Evolutionary conservation across 768 basidiomycete species (phyloP).

Genomic region (Boletus subparvulus): DNA sequence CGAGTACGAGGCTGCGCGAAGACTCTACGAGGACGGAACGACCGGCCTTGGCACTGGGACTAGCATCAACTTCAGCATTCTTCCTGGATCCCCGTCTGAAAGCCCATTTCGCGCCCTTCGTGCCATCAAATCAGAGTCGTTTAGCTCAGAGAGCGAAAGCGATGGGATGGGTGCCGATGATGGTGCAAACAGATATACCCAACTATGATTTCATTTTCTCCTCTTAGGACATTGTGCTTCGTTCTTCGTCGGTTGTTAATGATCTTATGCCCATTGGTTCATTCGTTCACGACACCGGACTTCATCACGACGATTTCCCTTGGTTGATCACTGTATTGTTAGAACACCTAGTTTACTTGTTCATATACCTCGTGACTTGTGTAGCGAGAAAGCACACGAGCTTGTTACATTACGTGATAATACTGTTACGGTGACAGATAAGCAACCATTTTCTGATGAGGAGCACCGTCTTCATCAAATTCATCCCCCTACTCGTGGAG

Average conservation of each 20-base stretch:
- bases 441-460: conserved; percentile 81
- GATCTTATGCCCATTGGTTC: conserved; percentile 17
- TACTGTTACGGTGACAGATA: conserved; percentile 45
- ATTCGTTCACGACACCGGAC: conserved; percentile 33
- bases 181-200: conserved; percentile 37
- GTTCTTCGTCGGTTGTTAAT: conserved; percentile 35
- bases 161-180: conserved; percentile 61
- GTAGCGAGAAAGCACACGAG: conserved; percentile 22
- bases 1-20: conserved; percentile 83
- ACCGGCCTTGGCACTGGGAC: conserved; percentile 61
- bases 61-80: conserved; percentile 81
- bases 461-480: conserved; percentile 82
- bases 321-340: conserved; percentile 40
- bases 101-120: conserved; percentile 42
- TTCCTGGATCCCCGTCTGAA: conserved; percentile 62
- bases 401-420: conserved; percentile 23
- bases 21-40: conserved; percentile 84
- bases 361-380: conserved; percentile 27
- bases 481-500: conserved; percentile 53
- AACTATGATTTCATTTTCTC: conserved; percentile 29
- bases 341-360: conserved; percentile 38
- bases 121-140: conserved; percentile 55
- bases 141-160: conserved; percentile 70
- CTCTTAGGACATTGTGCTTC: conserved; percentile 19
- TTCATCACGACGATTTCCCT: conserved; percentile 35